phyloP scores from a whole-genome alignment of 148 eudicot species.

The Chenopodium formosanum region DNA sequence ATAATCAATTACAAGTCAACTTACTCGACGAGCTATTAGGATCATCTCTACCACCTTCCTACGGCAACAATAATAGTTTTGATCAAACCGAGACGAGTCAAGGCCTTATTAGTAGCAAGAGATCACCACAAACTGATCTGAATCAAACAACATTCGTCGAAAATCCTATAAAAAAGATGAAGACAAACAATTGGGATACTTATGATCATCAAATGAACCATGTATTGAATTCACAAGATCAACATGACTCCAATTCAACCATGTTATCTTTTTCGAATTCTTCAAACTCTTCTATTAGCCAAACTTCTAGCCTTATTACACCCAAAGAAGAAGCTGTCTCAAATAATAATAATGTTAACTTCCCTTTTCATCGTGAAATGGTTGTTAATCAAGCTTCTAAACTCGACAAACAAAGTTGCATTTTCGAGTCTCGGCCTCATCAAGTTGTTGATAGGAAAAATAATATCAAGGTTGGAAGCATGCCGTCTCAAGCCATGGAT shows the following conservation, averaged over 20 bases:
- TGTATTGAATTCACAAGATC: conserved; percentile 23
- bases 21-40: conserved; percentile 40
- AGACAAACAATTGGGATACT: conserved; percentile 27
- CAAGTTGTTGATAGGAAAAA: conserved; percentile 25
- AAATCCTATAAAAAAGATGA: conserved; percentile 32
- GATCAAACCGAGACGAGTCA: conserved; percentile 20
- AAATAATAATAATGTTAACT: conserved; percentile 1
- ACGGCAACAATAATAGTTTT: conserved; percentile 22
- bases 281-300: conserved; percentile 18
- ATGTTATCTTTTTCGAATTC: conserved; percentile 34
- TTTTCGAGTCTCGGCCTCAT: conserved; percentile 26
- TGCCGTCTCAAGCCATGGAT: conserved; percentile 41
- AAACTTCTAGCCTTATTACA: conserved; percentile 20
- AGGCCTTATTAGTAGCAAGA: conserved; percentile 22
- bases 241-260: neutral
- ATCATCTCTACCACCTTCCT: conserved; percentile 24
- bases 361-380: conserved; percentile 23
- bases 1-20: conserved; percentile 35
- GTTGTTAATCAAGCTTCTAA: conserved; percentile 24
- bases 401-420: conserved; percentile 28
- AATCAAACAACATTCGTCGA: conserved; percentile 3
- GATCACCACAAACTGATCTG: conserved; percentile 25
- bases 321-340: conserved; percentile 43
- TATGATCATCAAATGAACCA: conserved; percentile 1
- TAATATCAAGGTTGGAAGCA: conserved; percentile 15